Evolutionary conservation across 371 early-diverging fungal species (phyloP).

Genomic region (Umbelopsis sp.): DNA sequence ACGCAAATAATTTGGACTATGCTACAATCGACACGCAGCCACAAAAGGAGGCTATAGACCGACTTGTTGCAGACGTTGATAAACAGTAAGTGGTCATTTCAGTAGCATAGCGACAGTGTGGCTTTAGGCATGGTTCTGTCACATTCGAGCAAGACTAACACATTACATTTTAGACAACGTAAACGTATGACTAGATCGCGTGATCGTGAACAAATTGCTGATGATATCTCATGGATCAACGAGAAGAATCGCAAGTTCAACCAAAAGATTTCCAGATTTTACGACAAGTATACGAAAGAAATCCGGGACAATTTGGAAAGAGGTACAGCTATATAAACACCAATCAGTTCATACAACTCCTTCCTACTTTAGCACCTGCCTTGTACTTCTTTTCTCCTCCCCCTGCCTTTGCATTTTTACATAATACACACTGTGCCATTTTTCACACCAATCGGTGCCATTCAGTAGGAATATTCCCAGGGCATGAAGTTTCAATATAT

Average conservation of each 20-base stretch:
- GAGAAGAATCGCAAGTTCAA: conserved; percentile 95
- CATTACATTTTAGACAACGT: conserved; percentile 49
- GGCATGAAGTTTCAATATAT: no score
- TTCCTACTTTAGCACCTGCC: neutral
- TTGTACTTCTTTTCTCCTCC: neutral
- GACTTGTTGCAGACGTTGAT: conserved; percentile 73
- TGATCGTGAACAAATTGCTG: conserved; percentile 73
- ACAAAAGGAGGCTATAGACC: conserved; percentile 68
- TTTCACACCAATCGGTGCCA: neutral
- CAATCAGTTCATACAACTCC: neutral
- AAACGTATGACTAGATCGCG: conserved; percentile 74
- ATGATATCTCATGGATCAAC: conserved; percentile 95
- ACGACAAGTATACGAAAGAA: conserved; percentile 92
- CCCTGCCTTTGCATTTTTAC: neutral
- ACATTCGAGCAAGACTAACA: no score
- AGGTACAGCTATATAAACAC: conserved; percentile 75
- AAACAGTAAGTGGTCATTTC: conserved; percentile 66
- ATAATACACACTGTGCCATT: neutral
- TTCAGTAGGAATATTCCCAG: no score
- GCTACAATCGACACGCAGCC: conserved; percentile 68
- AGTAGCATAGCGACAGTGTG: no score
- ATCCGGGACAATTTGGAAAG: conserved; percentile 89
- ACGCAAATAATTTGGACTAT: conserved; percentile 73
- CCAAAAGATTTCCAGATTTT: conserved; percentile 91
- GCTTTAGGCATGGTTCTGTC: no score